Conservation (phyloP, 768 basidiomycete species). For the Sarcodon aspratus region DNA sequence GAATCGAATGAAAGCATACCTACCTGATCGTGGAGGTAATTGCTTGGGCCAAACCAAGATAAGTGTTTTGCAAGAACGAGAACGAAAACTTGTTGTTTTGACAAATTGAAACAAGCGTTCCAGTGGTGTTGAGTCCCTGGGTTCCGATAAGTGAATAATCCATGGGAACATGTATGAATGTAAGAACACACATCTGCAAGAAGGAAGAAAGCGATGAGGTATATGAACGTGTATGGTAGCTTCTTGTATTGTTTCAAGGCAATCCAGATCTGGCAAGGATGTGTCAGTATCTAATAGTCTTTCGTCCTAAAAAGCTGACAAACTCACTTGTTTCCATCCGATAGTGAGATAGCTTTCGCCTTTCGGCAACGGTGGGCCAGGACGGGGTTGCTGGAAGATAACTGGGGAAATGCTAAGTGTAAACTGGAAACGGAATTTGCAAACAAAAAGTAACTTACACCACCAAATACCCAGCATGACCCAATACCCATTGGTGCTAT, state of each 20-base stretch:
- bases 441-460: conserved; percentile 38
- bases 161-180: not conserved
- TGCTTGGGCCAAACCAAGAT: conserved; percentile 66
- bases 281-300: not conserved
- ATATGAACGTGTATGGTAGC: conserved; percentile 74
- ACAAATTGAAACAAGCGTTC: conserved; percentile 62
- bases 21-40: conserved; percentile 48
- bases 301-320: not conserved
- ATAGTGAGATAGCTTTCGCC: conserved; percentile 70
- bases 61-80: conserved; percentile 74
- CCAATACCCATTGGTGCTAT: conserved; percentile 64
- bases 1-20: too few species aligned
- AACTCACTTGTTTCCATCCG: conserved; percentile 72
- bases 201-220: conserved; percentile 68
- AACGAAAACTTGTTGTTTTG: conserved; percentile 76
- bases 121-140: conserved; percentile 74
- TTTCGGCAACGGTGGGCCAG: conserved; percentile 69
- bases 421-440: not conserved
- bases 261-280: conserved; percentile 50
- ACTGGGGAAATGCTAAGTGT: conserved; percentile 27
- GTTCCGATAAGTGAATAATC: not conserved
- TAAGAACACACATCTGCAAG: conserved; percentile 52
- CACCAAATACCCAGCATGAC: conserved; percentile 79
- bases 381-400: conserved; percentile 76
- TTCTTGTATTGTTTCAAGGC: conserved; percentile 66